Evolutionary conservation across 2,329 filamentous ascomycete genomes (phyloP).

Genomic region (Cladorrhinum sp.): DNA sequence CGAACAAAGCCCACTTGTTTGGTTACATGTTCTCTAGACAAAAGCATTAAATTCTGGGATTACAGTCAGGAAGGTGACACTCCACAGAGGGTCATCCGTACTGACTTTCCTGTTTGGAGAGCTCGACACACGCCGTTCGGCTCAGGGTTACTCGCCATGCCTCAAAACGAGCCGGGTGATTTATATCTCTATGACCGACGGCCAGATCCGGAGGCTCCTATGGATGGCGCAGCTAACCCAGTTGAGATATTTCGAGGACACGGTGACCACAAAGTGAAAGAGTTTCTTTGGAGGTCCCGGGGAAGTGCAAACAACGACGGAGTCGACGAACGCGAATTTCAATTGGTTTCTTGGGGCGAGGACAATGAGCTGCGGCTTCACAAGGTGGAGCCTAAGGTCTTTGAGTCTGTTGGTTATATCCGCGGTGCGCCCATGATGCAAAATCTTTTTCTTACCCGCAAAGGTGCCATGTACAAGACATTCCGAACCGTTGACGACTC

Average conservation of each 20-base stretch:
- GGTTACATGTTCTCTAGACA: conserved; percentile 86
- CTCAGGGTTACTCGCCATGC: conserved; percentile 82
- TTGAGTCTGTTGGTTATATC: conserved; percentile 68
- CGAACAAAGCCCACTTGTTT: conserved; percentile 68
- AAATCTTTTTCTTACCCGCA: conserved; percentile 71
- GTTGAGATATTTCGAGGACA: conserved; percentile 60
- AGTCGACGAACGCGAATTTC: conserved; percentile 84
- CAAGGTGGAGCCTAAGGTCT: conserved; percentile 61
- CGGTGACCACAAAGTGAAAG: conserved; percentile 70
- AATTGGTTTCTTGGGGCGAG: conserved; percentile 88
- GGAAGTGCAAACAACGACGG: conserved; percentile 64
- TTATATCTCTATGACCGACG: conserved; percentile 79
- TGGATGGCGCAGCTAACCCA: conserved; percentile 46
- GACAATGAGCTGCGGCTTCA: conserved; percentile 81
- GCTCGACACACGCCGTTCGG: conserved; percentile 90
- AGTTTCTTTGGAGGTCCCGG: conserved; percentile 84
- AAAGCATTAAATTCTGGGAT: conserved; percentile 92
- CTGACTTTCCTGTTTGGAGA: conserved; percentile 85
- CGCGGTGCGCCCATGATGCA: conserved; percentile 65
- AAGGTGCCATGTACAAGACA: conserved; percentile 79
- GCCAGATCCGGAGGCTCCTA: conserved; percentile 43
- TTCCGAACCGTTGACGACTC: conserved; percentile 70
- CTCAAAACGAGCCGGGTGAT: conserved; percentile 80
- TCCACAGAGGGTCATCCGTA: conserved; percentile 74
- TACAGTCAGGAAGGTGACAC: conserved; percentile 59